Evolutionary conservation across 768 basidiomycete genomes (phyloP).

Genomic region (Calocybe gangraenosa): DNA sequence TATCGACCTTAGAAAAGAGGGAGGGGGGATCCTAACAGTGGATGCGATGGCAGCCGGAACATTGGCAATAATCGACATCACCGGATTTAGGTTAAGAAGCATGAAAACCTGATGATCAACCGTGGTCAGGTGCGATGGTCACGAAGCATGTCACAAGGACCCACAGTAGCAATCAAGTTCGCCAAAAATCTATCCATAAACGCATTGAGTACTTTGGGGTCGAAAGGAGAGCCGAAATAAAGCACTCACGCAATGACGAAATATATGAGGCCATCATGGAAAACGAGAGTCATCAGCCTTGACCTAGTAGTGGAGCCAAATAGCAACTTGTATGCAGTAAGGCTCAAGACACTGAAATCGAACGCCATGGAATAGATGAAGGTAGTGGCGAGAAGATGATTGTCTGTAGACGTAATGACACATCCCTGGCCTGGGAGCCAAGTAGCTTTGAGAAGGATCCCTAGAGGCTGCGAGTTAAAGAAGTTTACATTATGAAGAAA

Average conservation of each 20-base stretch:
- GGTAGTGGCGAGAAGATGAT: slow-evolving; percentile 53
- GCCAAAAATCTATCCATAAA: slow-evolving; percentile 50
- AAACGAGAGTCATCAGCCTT: slow-evolving; percentile 59
- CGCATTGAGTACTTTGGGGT: slow-evolving; percentile 8
- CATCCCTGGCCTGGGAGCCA: slow-evolving; percentile 52
- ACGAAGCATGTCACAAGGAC: slow-evolving; percentile 11
- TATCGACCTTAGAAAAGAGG: background rate
- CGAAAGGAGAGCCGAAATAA: background rate
- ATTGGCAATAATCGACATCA: slow-evolving; percentile 72
- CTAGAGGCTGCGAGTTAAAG: slow-evolving; percentile 23
- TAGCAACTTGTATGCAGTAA: slow-evolving; percentile 61
- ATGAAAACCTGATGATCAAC: slow-evolving; percentile 43
- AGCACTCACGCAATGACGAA: slow-evolving; percentile 62
- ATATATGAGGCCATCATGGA: slow-evolving; percentile 70
- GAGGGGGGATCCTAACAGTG: slow-evolving; percentile 38
- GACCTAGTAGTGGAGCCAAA: slow-evolving; percentile 42
- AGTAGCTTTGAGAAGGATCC: slow-evolving; percentile 53
- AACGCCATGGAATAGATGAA: slow-evolving; percentile 77
- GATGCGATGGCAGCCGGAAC: slow-evolving; percentile 69
- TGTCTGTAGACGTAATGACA: slow-evolving; percentile 56
- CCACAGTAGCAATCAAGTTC: slow-evolving; percentile 63
- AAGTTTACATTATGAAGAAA: background rate
- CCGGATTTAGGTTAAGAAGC: slow-evolving; percentile 63
- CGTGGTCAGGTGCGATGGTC: slow-evolving; percentile 2
- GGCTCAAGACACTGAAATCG: slow-evolving; percentile 56